phyloP scores from a whole-genome alignment of 2,329 filamentous ascomycete species.

The Dendrostoma leiphaemia region DNA sequence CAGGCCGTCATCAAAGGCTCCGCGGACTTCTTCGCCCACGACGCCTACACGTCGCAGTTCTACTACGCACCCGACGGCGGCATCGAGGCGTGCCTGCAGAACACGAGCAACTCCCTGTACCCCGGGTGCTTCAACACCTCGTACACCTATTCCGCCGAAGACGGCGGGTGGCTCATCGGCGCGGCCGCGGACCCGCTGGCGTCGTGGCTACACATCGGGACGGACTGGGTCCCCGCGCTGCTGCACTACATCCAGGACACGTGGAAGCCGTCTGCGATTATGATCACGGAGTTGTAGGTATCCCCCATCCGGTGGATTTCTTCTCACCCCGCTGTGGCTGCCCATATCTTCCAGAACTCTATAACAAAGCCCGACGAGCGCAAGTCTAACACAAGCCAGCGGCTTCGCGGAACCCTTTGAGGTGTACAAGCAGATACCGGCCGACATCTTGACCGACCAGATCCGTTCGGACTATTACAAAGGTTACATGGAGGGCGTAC shows the following conservation, averaged over 20 bases:
- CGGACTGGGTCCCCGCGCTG: conserved; percentile 12
- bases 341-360: too few species aligned
- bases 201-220: conserved; percentile 9
- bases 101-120: conserved; percentile 6
- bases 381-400: too few species aligned
- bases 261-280: conserved; percentile 8
- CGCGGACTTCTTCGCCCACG: conserved; percentile 10
- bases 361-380: too few species aligned
- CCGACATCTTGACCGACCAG: conserved; percentile 12
- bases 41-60: conserved; percentile 13
- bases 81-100: conserved; percentile 5
- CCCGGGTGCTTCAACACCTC: conserved; percentile 13
- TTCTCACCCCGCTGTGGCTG: too few species aligned
- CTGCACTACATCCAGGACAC: conserved; percentile 11
- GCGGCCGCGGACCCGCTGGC: conserved; percentile 7
- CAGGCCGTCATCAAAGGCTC: conserved; percentile 1
- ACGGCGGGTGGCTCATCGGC: conserved; percentile 10
- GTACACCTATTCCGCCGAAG: conserved; percentile 4
- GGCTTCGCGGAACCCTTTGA: too few species aligned
- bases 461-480: conserved; percentile 12
- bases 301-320: too few species aligned
- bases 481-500: conserved; percentile 9
- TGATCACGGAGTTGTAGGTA: conserved; percentile 11
- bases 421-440: conserved; percentile 10
- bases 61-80: conserved; percentile 12